These are phyloP conservation scores for Suhomyces choctaworum DNA, from an alignment of 1,139 yeast genomes.

Conservation along the genomic window DNA sequence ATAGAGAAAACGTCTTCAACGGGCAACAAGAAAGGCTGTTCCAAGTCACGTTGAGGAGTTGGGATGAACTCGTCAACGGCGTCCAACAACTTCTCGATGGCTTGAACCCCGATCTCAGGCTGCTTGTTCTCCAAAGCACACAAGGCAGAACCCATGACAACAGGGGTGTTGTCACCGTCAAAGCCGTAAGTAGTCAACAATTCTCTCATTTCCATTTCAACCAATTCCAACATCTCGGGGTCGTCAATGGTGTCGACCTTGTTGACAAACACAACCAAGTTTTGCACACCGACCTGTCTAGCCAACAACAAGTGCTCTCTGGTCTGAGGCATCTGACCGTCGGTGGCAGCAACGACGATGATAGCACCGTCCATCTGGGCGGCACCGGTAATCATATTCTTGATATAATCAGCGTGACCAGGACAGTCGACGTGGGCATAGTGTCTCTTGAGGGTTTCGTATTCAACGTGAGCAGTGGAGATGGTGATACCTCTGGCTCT, in stretches of 20 bases:
- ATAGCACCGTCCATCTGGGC: constrained; percentile 99
- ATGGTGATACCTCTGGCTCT: constrained; percentile 99
- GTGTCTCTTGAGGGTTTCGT: constrained; percentile 42
- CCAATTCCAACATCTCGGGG: constrained; percentile 98
- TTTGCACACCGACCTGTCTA: constrained; percentile 98
- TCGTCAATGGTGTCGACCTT: constrained; percentile 97
- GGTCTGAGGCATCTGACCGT: constrained; percentile 99
- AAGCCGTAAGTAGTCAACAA: constrained; percentile 86
- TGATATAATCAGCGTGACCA: constrained; percentile 98
- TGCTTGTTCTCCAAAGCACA: constrained; percentile 87
- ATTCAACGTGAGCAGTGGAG: constrained; percentile 96
- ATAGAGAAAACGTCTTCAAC: constrained; percentile 97
- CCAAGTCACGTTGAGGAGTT: constrained; percentile 94
- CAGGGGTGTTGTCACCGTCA: constrained; percentile 98
- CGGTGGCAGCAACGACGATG: constrained; percentile 98
- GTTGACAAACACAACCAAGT: constrained; percentile 95
- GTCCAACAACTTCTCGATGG: constrained; percentile 79
- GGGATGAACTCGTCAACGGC: constrained; percentile 96
- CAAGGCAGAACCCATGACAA: constrained; percentile 97
- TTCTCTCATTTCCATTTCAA: constrained; percentile 99
- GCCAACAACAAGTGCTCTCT: constrained; percentile 98
- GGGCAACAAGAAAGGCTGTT: constrained; percentile 95
- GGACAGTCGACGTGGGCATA: constrained; percentile 53
- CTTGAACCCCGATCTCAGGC: constrained; percentile 91
- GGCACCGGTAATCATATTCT: constrained; percentile 99